A percentile compares a stretch with the other conserved stretches of the same genome.
These are phyloP conservation scores for Starmera pachycereana DNA, from an alignment of 805 yeast genomes.

Conservation along the genomic window DNA sequence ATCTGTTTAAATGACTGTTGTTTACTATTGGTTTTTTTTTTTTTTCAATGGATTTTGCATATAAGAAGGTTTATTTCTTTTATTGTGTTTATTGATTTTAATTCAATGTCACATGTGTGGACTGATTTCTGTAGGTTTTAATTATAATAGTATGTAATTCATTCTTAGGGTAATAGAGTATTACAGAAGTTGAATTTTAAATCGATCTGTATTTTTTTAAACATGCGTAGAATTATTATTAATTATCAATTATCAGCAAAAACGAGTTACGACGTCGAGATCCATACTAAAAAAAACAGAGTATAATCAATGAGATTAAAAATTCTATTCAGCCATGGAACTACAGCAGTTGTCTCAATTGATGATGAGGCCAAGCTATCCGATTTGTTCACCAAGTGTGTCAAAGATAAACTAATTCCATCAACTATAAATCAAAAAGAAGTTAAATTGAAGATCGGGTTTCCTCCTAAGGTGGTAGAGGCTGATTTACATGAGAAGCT, in stretches of 20 bases:
- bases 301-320: conserved; percentile 27
- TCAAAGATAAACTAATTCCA: neutral
- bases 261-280: neutral
- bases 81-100: no score
- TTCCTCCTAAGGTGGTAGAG: conserved; percentile 45
- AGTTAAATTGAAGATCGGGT: conserved; percentile 38
- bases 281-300: no score
- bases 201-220: no score
- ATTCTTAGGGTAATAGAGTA: no score
- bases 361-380: conserved; percentile 26
- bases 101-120: no score
- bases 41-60: neutral
- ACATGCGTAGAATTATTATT: no score
- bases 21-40: neutral
- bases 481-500: conserved; percentile 19
- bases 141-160: no score
- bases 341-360: conserved; percentile 24
- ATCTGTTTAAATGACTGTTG: neutral
- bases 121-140: no score
- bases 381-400: conserved; percentile 20
- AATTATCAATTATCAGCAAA: neutral
- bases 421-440: conserved; percentile 3
- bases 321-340: conserved; percentile 15
- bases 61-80: no score
- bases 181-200: no score